Percentiles rank a stretch among this genome's conserved stretches.
These are phyloP conservation scores for Oligophagozyma castellii DNA, from an alignment of 1,139 yeast genomes.

Conservation along the genomic window DNA sequence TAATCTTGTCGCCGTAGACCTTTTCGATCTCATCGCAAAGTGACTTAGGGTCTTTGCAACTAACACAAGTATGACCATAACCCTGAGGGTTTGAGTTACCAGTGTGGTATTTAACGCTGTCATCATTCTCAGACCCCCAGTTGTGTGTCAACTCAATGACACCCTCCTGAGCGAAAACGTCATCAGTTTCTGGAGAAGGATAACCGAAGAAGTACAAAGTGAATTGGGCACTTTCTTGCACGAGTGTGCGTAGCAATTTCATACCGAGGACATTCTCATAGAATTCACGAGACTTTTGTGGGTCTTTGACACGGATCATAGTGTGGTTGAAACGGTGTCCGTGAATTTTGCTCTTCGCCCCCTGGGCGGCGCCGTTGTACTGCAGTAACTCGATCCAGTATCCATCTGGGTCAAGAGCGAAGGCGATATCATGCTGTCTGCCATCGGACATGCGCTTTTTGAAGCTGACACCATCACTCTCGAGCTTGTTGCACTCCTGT, in stretches of 20 bases:
- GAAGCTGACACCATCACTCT: conserved; percentile 50
- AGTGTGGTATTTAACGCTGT: conserved; percentile 62
- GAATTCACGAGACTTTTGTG: conserved; percentile 57
- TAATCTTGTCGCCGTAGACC: conserved; percentile 32
- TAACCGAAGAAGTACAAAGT: conserved; percentile 78
- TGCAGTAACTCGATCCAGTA: conserved; percentile 90
- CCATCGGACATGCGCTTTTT: conserved; percentile 81
- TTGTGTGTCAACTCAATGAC: conserved; percentile 83
- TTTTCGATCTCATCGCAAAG: conserved; percentile 40
- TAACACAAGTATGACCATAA: conserved; percentile 72
- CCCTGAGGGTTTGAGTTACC: conserved; percentile 76
- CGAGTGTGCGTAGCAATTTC: conserved; percentile 46
- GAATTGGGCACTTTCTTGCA: conserved; percentile 58
- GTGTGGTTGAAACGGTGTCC: conserved; percentile 70
- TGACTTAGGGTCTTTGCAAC: conserved; percentile 50
- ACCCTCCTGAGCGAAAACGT: conserved; percentile 36
- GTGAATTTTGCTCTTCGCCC: conserved; percentile 28
- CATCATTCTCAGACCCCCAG: conserved; percentile 84
- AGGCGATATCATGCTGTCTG: conserved; percentile 84
- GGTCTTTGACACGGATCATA: conserved; percentile 88
- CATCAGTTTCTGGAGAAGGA: conserved; percentile 27
- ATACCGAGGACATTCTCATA: conserved; percentile 71
- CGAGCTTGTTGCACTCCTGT: conserved; percentile 42
- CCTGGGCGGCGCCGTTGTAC: conserved; percentile 31
- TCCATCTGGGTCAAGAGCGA: conserved; percentile 88